Conservation (phyloP, 208 protist species). For the Trypanosoma lewisi region DNA sequence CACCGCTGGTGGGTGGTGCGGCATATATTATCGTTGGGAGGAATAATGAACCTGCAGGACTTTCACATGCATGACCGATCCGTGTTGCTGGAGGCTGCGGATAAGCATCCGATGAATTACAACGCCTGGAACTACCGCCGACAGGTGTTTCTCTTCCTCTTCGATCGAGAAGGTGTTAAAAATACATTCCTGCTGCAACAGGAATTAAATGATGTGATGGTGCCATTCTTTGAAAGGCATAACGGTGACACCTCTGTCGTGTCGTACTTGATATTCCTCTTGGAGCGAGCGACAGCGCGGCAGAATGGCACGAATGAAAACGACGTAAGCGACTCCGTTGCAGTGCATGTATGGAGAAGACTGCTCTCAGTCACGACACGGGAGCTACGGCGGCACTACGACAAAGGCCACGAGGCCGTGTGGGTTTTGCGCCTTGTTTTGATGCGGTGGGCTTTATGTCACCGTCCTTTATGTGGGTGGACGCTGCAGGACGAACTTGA, state of each 20-base stretch:
- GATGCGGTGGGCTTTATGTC: conserved; percentile 39
- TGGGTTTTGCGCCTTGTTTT: conserved; percentile 68
- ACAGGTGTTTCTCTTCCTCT: conserved; percentile 1
- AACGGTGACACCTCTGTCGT: conserved; percentile 59
- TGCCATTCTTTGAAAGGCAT: conserved; percentile 51
- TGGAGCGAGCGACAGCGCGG: conserved; percentile 14
- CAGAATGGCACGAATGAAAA: neutral
- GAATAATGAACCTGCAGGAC: neutral
- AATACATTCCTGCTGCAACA: conserved; percentile 1
- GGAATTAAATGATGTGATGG: conserved; percentile 27
- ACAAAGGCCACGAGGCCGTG: conserved; percentile 73
- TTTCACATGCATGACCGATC: conserved; percentile 26
- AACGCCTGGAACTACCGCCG: conserved; percentile 80
- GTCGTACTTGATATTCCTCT: conserved; percentile 60
- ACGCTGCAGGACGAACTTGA: conserved; percentile 58
- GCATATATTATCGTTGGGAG: conserved; percentile 14
- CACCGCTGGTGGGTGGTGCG: conserved; percentile 46
- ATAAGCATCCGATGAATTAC: conserved; percentile 81
- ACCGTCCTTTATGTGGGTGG: conserved; percentile 32
- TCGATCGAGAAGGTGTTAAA: neutral
- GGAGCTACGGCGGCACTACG: conserved; percentile 57
- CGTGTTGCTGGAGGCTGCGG: conserved; percentile 40
- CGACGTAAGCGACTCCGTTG: neutral
- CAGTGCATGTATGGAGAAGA: conserved; percentile 22
- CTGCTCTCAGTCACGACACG: conserved; percentile 40